Conservation (phyloP, 2,329 filamentous ascomycete species). For the Beauveria sp. region DNA sequence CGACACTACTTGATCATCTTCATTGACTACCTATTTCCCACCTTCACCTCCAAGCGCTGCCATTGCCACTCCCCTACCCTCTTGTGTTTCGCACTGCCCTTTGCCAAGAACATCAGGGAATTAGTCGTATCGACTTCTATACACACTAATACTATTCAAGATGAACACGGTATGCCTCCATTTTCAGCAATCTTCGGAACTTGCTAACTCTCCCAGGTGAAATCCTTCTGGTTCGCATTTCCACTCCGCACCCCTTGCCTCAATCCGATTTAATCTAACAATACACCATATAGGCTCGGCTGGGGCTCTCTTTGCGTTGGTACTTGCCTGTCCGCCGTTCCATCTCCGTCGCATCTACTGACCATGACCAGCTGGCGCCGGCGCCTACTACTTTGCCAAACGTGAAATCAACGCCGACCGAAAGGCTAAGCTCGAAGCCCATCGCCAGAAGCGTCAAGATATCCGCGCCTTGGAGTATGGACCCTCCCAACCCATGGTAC, state of each 20-base stretch:
- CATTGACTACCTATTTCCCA: neutral
- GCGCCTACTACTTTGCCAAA: slow-evolving; percentile 95
- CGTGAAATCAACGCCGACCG: slow-evolving; percentile 88
- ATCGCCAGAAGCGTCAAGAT: slow-evolving; percentile 54
- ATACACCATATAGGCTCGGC: slow-evolving; percentile 58
- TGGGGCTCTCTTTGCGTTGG: slow-evolving; percentile 85
- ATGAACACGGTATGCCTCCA: slow-evolving; percentile 49
- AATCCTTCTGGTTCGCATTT: slow-evolving; percentile 55
- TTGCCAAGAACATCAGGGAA: neutral
- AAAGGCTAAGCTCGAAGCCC: slow-evolving; percentile 60
- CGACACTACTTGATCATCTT: neutral
- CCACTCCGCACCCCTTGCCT: slow-evolving; percentile 14
- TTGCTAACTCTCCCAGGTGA: slow-evolving; percentile 35
- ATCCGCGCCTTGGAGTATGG: slow-evolving; percentile 47
- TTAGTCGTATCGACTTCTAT: neutral
- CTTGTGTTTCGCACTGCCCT: neutral
- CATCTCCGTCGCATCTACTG: slow-evolving; percentile 10
- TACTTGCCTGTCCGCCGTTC: slow-evolving; percentile 32
- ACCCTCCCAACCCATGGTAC: slow-evolving; percentile 27
- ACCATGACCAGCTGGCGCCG: slow-evolving; percentile 62
- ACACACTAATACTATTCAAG: slow-evolving; percentile 14
- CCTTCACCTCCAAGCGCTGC: neutral
- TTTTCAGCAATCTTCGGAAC: neutral
- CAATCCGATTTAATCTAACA: slow-evolving; percentile 3
- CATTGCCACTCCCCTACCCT: neutral